Evolutionary conservation across 768 basidiomycete genomes (phyloP), one percentile per base, ranked within the genome.

Genomic region (Boletus speciosus): DNA sequence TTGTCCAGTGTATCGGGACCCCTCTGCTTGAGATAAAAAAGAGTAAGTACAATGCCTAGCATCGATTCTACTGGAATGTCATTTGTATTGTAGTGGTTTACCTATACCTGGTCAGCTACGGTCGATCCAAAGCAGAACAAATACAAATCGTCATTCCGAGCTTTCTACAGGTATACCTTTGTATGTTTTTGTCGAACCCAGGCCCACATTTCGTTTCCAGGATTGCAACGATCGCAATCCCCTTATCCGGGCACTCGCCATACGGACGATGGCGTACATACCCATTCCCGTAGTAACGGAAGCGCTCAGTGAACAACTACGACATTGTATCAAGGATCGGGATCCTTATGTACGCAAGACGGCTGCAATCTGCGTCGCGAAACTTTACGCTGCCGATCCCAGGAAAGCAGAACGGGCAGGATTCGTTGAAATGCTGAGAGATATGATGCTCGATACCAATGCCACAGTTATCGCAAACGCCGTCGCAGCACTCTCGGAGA

Each of bases 321-420:
- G 93, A 56, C 93, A 97, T 69, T 90, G 89, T 58, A 78, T 98
- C 40, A 90, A 93, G 65, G 97, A 99, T 69, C 80, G 85, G 15
- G 96, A 99, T 70, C 94, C 97, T 19, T 99, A 99, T 70, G 97
- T 99, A 15, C 87, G 97, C 56, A 99, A 99, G 76, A 99, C 97
- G 5, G 94, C 96, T 19, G 95, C 96, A 1, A 94, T 98, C 27
- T 97, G 93, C 63, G 97, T 98, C 14, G 95, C 93, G 15, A 99
- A 99, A 71, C 76, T 98, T 19, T 98, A 96, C 65, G 79, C 85
- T 15, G 89, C 91, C 31, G 96, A 97, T 67, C 85, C 88, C 29
- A 79, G 88, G 55, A 83, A 86, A 63, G 89, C 93, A 23, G 95
- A 97, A 71, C 86, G 84, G 61, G 86, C 86, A 47, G 92, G 91